Evolutionary conservation across 306 rosid species (phyloP).

Genomic region (Casuarina cunninghamiana): DNA sequence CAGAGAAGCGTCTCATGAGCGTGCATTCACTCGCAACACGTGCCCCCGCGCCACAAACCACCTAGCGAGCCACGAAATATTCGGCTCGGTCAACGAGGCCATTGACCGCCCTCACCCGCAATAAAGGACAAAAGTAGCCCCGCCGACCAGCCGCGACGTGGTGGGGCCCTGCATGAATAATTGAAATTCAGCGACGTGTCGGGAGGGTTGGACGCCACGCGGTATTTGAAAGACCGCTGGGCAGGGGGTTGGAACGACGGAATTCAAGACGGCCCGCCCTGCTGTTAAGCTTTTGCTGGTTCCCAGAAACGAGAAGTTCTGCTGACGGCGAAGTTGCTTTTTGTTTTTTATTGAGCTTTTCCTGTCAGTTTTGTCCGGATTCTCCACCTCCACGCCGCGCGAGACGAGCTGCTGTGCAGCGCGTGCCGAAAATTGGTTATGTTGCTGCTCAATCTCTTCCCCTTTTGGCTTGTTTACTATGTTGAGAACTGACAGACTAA

Average conservation of each 20-base stretch:
- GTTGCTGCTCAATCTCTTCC: no score
- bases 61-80: constrained; percentile 1
- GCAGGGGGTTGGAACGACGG: constrained; percentile 29
- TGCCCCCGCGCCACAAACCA: background rate
- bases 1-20: constrained; percentile 19
- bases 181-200: constrained; percentile 24
- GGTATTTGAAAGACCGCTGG: background rate
- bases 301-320: constrained; percentile 17
- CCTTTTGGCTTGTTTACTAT: no score
- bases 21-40: constrained; percentile 33
- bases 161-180: constrained; percentile 44
- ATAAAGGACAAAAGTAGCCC: constrained; percentile 8
- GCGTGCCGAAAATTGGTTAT: no score
- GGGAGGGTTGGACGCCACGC: background rate
- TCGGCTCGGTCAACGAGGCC: constrained; percentile 51
- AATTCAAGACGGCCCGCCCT: constrained; percentile 14
- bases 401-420: constrained; percentile 22
- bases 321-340: constrained; percentile 32
- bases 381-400: constrained; percentile 49
- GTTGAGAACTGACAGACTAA: no score
- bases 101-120: constrained; percentile 41
- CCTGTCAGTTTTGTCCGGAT: constrained; percentile 45
- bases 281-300: background rate
- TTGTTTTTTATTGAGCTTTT: background rate
- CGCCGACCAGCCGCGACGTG: constrained; percentile 42